These are phyloP conservation scores for Fusarium luffae DNA, from an alignment of 2,329 filamentous ascomycete species.

Conservation along the genomic window DNA sequence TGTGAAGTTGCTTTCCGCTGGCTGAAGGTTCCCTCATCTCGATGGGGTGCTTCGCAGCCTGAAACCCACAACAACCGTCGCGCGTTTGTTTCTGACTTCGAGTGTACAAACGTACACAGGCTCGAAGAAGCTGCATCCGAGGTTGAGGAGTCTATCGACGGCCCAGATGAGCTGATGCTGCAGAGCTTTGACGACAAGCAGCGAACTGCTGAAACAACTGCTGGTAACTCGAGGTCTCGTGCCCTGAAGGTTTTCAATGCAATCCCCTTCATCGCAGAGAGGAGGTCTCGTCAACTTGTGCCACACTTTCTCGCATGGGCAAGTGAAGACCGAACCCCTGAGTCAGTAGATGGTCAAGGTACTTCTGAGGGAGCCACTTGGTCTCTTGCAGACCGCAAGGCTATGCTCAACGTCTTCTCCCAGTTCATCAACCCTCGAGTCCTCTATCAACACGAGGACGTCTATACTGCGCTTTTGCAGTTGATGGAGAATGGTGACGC, in stretches of 20 bases:
- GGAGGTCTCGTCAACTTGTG: constrained; percentile 83
- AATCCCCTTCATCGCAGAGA: constrained; percentile 83
- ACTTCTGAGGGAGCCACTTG: constrained; percentile 62
- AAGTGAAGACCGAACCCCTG: constrained; percentile 58
- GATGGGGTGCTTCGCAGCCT: constrained; percentile 59
- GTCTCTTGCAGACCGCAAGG: constrained; percentile 84
- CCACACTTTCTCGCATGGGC: constrained; percentile 88
- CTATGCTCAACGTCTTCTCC: constrained; percentile 82
- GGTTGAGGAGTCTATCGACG: constrained; percentile 63
- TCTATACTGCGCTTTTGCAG: constrained; percentile 78
- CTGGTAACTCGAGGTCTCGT: constrained; percentile 74
- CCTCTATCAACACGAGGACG: constrained; percentile 79
- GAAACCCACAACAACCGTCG: constrained; percentile 51
- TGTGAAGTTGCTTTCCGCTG: constrained; percentile 80
- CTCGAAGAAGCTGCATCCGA: constrained; percentile 64
- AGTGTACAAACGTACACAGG: constrained; percentile 79
- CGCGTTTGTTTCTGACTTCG: constrained; percentile 75
- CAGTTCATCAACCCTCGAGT: constrained; percentile 89
- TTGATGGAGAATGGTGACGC: constrained; percentile 88
- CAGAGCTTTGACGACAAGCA: constrained; percentile 74
- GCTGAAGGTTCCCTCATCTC: constrained; percentile 70
- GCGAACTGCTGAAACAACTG: constrained; percentile 60
- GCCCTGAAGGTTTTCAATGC: constrained; percentile 82
- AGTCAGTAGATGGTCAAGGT: constrained; percentile 48
- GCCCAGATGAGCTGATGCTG: constrained; percentile 68